Base-by-base conservation (phyloP, 306 rosid genomes). In the Ammopiptanthus mongolicus region DNA sequence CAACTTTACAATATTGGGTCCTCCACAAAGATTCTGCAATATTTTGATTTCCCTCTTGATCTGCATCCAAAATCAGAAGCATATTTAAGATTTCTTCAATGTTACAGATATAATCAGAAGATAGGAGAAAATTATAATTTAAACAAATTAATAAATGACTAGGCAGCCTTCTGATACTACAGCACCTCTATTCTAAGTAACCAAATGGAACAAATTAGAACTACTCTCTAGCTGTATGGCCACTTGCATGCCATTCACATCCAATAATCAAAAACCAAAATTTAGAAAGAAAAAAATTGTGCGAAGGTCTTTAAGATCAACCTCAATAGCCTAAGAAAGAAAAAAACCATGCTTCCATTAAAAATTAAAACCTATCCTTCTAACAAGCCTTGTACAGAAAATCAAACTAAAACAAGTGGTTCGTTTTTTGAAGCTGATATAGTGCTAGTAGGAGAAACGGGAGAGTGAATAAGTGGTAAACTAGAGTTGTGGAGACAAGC, bases 21-120 rank as follows among this genome's bases (percentile, higher is more conserved):
- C 97, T 57, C 96, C 97, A 29, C 97, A 92, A 48, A 92, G 96
- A 87, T 92, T 92, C 87, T 92, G 97, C 67, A 92, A 83, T 80
- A 92, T 92, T 80, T 92, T 92, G 67, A 92, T 92, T 83, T 92
- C 97, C 89, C 97, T 92, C 88, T 92, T 92, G 82, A 92, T 92
- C 97, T 92, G 96, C 86, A 79, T 22, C 78, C 12, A 75, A 21
- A 41, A 55, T 33, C 64, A 71, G 71, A 68, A 15, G 51, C 53
- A 48, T 39, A 31, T 18, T 39, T 50, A 41, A 78, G 65, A 41
- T n/a, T 57, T 22, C 33, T 23, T 22, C 41, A 14, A 23, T 31
- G 34, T 21, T 36, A 66, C 33, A 67, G 15, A 53, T 17, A 75
- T 53, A 69, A 55, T 25, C 28, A 23, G 39, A 11, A 11, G 37